phyloP scores from a whole-genome alignment of 2,329 filamentous ascomycete genomes.

The Talaromyces marneffei region DNA sequence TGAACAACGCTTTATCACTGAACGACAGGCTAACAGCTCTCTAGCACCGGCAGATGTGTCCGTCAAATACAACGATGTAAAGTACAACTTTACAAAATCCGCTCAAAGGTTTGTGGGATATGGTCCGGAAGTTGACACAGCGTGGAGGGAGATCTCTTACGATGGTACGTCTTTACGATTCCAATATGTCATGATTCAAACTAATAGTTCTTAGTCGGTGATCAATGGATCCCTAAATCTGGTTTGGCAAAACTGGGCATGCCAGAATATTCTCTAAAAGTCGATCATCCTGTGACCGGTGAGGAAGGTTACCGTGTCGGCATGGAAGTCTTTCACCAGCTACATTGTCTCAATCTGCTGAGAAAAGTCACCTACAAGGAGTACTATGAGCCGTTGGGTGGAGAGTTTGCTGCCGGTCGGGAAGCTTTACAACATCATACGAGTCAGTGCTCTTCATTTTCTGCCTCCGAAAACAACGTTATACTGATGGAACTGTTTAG shows the following conservation, averaged over 20 bases:
- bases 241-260: not conserved
- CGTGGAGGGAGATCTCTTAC: constrained; percentile 11
- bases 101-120: not conserved
- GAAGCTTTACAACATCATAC: constrained; percentile 9
- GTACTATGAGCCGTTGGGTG: constrained; percentile 10
- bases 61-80: constrained; percentile 1
- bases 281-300: constrained; percentile 3
- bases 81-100: constrained; percentile 7
- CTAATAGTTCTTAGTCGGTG: not conserved
- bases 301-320: constrained; percentile 11
- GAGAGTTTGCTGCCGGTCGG: constrained; percentile 2
- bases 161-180: not conserved
- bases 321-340: constrained; percentile 11
- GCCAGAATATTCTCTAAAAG: constrained; percentile 5
- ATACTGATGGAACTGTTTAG: not conserved
- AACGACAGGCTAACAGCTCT: not conserved
- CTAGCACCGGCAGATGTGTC: not conserved
- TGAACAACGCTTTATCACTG: not conserved
- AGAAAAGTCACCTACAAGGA: constrained; percentile 9
- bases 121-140: constrained; percentile 7
- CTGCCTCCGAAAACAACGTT: not conserved
- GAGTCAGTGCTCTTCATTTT: not conserved
- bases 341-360: constrained; percentile 11
- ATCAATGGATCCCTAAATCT: constrained; percentile 10
- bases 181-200: not conserved